Conservation (phyloP, 345 rosid genomes). For the rapeseed (Brassica napus) region DNA sequence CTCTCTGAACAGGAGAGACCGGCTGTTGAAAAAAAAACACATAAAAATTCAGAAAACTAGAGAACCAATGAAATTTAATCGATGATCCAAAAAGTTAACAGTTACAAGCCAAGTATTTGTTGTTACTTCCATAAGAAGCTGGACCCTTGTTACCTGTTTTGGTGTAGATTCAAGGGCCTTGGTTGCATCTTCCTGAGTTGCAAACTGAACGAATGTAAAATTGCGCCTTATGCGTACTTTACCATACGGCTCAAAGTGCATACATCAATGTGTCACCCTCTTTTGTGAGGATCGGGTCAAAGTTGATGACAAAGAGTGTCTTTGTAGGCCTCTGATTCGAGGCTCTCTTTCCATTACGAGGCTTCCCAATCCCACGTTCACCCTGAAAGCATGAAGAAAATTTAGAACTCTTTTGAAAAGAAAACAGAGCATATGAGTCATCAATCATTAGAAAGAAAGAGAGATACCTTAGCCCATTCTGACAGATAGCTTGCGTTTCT, state of each 20-base stretch:
- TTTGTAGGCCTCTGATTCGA: background rate
- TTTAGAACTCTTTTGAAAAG: background rate
- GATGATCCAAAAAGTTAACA: background rate
- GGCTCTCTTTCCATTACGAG: background rate
- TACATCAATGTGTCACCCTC: background rate
- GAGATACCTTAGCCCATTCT: background rate
- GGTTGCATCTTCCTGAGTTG: background rate
- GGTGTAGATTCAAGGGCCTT: background rate
- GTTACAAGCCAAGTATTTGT: background rate
- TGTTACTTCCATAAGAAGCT: too few relatives aligned
- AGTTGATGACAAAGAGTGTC: background rate
- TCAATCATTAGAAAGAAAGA: background rate
- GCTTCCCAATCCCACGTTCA: background rate
- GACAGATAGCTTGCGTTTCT: background rate
- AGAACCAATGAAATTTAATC: background rate
- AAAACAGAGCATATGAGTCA: background rate
- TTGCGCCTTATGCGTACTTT: background rate
- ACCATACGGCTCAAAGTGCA: background rate
- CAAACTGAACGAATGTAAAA: background rate
- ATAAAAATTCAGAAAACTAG: background rate
- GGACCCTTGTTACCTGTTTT: background rate
- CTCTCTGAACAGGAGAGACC: conserved; percentile 72
- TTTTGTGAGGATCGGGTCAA: background rate
- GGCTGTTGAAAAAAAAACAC: conserved; percentile 44
- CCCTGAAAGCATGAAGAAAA: background rate